Evolutionary conservation across 345 rosid species (phyloP).

Genomic region (Chamaenerion angustifolium): DNA sequence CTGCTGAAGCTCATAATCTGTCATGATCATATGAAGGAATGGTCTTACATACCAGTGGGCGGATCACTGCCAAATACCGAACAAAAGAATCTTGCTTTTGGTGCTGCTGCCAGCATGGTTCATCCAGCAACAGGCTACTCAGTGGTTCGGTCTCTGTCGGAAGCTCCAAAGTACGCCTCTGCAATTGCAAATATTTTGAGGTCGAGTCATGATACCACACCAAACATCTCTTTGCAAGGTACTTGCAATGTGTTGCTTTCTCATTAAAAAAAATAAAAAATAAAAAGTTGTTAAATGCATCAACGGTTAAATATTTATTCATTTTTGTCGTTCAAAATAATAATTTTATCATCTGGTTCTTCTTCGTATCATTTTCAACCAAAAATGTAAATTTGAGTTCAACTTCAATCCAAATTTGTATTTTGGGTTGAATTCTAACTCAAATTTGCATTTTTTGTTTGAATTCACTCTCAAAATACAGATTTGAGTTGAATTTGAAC

Average conservation of each 20-base stretch:
- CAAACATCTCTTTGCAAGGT: conserved; percentile 82
- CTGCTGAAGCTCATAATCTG: neutral
- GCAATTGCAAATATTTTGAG: conserved; percentile 63
- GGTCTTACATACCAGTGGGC: conserved; percentile 98
- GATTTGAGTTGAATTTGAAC: too few species aligned
- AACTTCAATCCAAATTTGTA: too few species aligned
- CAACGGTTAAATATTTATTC: too few species aligned
- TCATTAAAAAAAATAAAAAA: too few species aligned
- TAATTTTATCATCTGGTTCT: too few species aligned
- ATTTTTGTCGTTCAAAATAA: too few species aligned
- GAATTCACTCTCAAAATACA: too few species aligned
- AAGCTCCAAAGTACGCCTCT: conserved; percentile 82
- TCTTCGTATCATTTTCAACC: too few species aligned
- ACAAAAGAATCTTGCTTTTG: conserved; percentile 86
- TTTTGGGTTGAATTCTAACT: too few species aligned
- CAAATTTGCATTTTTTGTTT: too few species aligned
- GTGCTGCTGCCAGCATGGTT: conserved; percentile 98
- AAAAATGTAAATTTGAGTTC: too few species aligned
- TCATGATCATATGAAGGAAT: conserved; percentile 42
- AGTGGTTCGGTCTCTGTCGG: conserved; percentile 89
- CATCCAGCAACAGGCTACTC: conserved; percentile 99
- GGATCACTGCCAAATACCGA: conserved; percentile 89
- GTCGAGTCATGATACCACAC: conserved; percentile 14
- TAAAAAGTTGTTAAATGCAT: too few species aligned
- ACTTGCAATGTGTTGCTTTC: conserved; percentile 1